Base-by-base conservation (phyloP, 768 basidiomycete genomes). In the Rickenella mellea region DNA sequence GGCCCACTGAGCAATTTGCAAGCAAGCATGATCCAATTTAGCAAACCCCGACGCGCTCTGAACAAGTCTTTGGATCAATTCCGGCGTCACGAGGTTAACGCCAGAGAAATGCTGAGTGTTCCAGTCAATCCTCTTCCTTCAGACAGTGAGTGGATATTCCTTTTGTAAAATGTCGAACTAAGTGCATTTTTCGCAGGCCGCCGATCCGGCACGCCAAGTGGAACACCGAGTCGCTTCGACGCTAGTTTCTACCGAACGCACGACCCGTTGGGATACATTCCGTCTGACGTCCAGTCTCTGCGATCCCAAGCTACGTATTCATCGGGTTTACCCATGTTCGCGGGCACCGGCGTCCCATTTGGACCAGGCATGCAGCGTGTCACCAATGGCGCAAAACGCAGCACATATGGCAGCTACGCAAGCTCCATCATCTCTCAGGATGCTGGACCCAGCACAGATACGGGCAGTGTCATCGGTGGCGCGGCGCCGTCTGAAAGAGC, bases 1-100 rank as follows among this genome's bases (percentile, higher is more conserved):
- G 96, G 96, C 1, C 90, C 96, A 2, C 70, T 99, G 35, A 97
- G 78, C 63, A 98, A 99, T 64, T 68, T 99, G 27, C 96, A 98
- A 59, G 72, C 90, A 5, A 94, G 91, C 64, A 94, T 99, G 93
- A 99, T 99, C 46, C 96, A 98, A 59, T 97, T 99, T 70, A 92
- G 89, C 73, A 93, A 96, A 65, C 96, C 96, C 25, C 79, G 91
- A 44, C 83, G 91, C 41, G 76, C 90, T 4, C 74, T 93, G 28
- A 76, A 73, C 50, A 92, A 92, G 61, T 83, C 88, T 12, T 84
- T 91, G 79, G 89, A 94, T 49, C 87, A 85, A 44, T 93, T 88
- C 75, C 83, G 88, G 44, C 78, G 93, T 39, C 89, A 94, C 56
- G 93, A 97, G 60, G 86, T 88, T 17, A 86, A 73, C 52, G 93